A percentile compares a stretch with the other conserved stretches of the same genome.
Conservation (phyloP, 2,329 filamentous ascomycete species). For the Fusarium veterinarium region DNA sequence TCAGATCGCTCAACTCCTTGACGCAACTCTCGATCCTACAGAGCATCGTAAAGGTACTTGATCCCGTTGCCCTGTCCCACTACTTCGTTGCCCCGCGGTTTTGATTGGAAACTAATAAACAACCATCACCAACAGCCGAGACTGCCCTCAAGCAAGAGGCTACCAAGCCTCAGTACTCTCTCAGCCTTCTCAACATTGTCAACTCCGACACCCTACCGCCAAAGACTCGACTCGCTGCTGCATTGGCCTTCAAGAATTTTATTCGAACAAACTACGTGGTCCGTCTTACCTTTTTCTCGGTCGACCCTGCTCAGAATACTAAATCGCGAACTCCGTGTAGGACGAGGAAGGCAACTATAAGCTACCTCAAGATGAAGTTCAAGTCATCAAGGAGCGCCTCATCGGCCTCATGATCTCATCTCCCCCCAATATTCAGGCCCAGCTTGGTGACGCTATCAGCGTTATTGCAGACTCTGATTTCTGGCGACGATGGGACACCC, state of each 20-base stretch:
- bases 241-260: slow-evolving; percentile 98
- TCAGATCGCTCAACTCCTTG: slow-evolving; percentile 82
- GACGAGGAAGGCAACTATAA: slow-evolving; percentile 96
- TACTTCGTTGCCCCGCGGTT: slow-evolving; percentile 45
- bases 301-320: slow-evolving; percentile 27
- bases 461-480: slow-evolving; percentile 98
- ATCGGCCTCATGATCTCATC: slow-evolving; percentile 97
- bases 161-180: slow-evolving; percentile 85
- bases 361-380: slow-evolving; percentile 83
- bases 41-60: slow-evolving; percentile 87
- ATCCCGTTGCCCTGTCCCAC: slow-evolving; percentile 39
- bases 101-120: slow-evolving; percentile 50
- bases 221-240: slow-evolving; percentile 86
- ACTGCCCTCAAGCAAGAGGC: slow-evolving; percentile 81
- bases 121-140: slow-evolving; percentile 73
- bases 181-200: slow-evolving; percentile 90
- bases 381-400: slow-evolving; percentile 92
- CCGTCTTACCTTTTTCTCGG: slow-evolving; percentile 49
- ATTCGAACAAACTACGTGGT: slow-evolving; percentile 93
- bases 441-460: slow-evolving; percentile 96
- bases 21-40: slow-evolving; percentile 88
- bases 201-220: slow-evolving; percentile 76
- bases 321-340: slow-evolving; percentile 51
- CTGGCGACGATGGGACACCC: slow-evolving; percentile 94
- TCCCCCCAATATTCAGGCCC: slow-evolving; percentile 86